These are phyloP conservation scores for Orbilia ellipsospora DNA, from an alignment of 2,329 filamentous ascomycete genomes.

Conservation along the genomic window DNA sequence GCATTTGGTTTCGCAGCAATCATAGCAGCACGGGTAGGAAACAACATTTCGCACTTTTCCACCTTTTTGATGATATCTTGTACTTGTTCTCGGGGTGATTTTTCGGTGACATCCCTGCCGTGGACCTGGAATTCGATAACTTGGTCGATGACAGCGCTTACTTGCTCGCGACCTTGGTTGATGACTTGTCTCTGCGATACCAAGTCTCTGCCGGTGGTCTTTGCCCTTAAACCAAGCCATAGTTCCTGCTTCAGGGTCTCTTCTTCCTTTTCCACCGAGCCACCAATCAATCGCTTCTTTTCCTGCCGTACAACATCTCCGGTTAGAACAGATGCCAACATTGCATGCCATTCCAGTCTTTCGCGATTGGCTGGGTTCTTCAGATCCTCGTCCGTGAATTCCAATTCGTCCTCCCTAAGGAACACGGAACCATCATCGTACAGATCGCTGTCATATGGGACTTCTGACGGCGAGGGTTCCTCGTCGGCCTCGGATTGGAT, in stretches of 20 bases:
- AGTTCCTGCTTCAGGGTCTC: slow-evolving; percentile 72
- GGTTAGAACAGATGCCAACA: slow-evolving; percentile 93
- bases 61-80: slow-evolving; percentile 89
- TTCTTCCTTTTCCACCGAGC: slow-evolving; percentile 72
- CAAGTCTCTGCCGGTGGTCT: slow-evolving; percentile 82
- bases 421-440: slow-evolving; percentile 77
- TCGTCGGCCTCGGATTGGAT: slow-evolving; percentile 88
- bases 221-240: slow-evolving; percentile 88
- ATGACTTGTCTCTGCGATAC: slow-evolving; percentile 87
- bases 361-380: slow-evolving; percentile 89
- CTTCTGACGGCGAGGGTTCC: slow-evolving; percentile 86
- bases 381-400: slow-evolving; percentile 88
- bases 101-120: slow-evolving; percentile 89
- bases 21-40: slow-evolving; percentile 81
- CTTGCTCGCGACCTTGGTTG: slow-evolving; percentile 79
- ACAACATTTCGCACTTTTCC: slow-evolving; percentile 85
- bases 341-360: slow-evolving; percentile 95
- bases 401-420: slow-evolving; percentile 77
- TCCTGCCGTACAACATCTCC: slow-evolving; percentile 98
- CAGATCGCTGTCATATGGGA: slow-evolving; percentile 81
- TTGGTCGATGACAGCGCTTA: slow-evolving; percentile 82
- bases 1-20: slow-evolving; percentile 79
- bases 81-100: slow-evolving; percentile 87
- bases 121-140: slow-evolving; percentile 95
- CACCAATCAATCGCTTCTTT: slow-evolving; percentile 92